phyloP scores from a whole-genome alignment of 768 basidiomycete genomes.

The Postia placenta region DNA sequence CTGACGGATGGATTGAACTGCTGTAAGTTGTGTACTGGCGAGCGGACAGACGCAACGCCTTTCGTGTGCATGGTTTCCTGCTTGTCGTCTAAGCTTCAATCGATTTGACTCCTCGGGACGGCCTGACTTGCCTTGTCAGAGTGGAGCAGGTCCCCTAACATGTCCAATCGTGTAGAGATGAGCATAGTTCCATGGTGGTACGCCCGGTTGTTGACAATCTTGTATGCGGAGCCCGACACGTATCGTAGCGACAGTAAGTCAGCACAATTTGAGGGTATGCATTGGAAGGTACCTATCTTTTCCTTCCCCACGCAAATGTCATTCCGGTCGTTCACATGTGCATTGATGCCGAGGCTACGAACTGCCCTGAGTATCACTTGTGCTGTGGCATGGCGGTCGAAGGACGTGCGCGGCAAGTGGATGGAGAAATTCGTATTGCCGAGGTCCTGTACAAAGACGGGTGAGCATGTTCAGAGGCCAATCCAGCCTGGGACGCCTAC shows the following conservation, averaged over 20 bases:
- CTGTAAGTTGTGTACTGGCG: constrained; percentile 82
- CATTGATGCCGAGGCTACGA: constrained; percentile 67
- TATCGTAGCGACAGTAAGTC: constrained; percentile 26
- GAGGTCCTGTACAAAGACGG: constrained; percentile 58
- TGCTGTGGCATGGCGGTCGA: constrained; percentile 75
- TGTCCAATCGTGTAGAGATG: constrained; percentile 70
- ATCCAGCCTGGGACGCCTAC: constrained; percentile 36
- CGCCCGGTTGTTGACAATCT: constrained; percentile 82
- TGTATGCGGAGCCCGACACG: constrained; percentile 98
- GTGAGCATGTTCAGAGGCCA: neutral
- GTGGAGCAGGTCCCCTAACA: constrained; percentile 67
- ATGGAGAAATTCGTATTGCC: constrained; percentile 98
- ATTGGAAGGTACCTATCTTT: constrained; percentile 67
- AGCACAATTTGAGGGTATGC: neutral
- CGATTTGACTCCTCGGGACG: neutral
- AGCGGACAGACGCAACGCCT: constrained; percentile 87
- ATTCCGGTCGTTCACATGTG: constrained; percentile 81
- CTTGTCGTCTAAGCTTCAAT: neutral
- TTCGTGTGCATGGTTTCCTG: constrained; percentile 79
- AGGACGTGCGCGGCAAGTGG: constrained; percentile 74
- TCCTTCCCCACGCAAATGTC: constrained; percentile 79
- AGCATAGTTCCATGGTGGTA: constrained; percentile 99
- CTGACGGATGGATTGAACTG: constrained; percentile 44
- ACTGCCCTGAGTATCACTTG: constrained; percentile 75
- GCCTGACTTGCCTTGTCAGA: constrained; percentile 48